These are phyloP conservation scores for Pyrenophora graminea DNA, from an alignment of 2,329 filamentous ascomycete species.

Conservation along the genomic window DNA sequence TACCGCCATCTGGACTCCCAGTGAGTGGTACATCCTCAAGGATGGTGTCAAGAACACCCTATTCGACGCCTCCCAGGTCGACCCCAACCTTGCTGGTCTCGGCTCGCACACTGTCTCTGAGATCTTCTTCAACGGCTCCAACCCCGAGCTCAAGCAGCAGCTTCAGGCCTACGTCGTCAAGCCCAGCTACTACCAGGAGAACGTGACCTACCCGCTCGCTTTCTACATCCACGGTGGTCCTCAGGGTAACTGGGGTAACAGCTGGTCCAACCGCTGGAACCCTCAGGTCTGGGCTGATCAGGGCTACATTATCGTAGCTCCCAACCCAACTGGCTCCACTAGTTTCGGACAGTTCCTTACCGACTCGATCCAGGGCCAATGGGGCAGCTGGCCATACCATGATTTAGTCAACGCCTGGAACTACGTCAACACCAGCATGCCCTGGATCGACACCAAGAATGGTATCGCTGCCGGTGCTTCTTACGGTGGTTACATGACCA, in stretches of 20 bases:
- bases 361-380: conserved; percentile 76
- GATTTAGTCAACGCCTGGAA: conserved; percentile 82
- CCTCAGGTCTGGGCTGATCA: conserved; percentile 83
- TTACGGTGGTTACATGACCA: conserved; percentile 53
- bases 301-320: conserved; percentile 79
- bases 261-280: conserved; percentile 85
- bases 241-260: conserved; percentile 73
- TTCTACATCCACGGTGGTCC: conserved; percentile 84
- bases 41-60: conserved; percentile 49
- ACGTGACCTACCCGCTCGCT: conserved; percentile 76
- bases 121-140: conserved; percentile 71
- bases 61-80: conserved; percentile 65
- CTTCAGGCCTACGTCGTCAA: conserved; percentile 71
- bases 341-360: conserved; percentile 79
- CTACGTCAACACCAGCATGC: conserved; percentile 67
- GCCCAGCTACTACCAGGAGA: conserved; percentile 66
- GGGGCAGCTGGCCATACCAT: conserved; percentile 84
- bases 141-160: conserved; percentile 56
- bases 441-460: conserved; percentile 69
- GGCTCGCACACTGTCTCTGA: conserved; percentile 67
- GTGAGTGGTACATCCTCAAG: conserved; percentile 36
- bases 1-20: conserved; percentile 38
- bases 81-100: conserved; percentile 68
- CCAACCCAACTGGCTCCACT: conserved; percentile 85
- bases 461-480: conserved; percentile 73